Base-by-base conservation (phyloP, 1,139 yeast genomes). In the Citeromyces hawaiiensis region DNA sequence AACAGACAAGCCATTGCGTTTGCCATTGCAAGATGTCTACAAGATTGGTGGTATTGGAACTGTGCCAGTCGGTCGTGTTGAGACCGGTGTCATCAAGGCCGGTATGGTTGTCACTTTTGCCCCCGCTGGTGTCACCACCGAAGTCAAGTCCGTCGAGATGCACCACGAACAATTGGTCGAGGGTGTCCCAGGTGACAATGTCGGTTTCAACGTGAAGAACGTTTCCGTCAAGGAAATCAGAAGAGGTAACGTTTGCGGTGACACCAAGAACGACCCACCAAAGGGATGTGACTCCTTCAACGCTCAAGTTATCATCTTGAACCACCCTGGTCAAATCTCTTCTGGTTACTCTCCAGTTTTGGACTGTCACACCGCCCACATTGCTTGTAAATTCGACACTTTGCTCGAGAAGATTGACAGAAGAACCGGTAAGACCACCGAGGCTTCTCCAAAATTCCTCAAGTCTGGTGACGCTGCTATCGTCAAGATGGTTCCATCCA, bases 181-280 rank as follows among this genome's bases (percentile, higher is more conserved):
- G 69, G 93, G 91, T 80, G 62, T 76, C 47, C 93, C 93, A 73
- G 93, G 93, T 81, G 93, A 83, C 83, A 83, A 83, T 66, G 93
- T 83, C 62, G 93, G 94, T 64, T 83, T 82, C 91, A 83, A 82
- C 81, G 88, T 82, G 66, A 83, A 82, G 87, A 82, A 82, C 73
- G 93, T 83, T 62, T 83, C 93, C 68, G 93, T 83, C 57, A 83
- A 82, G 82, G 94, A 82, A 64, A 82, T 82, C 64, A 82, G 88
- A 72, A 83, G 93, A 77, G 94, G 94, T 75, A 82, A 83, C 85
- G 94, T 82, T 59, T 74, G 83, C 70, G 93, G 93, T 80, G 93
- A 83, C 83, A 76, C 91, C 69, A 82, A 83, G 83, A 79, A 81
- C 79, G 94, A 83, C 64, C 93, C 94, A 65, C 93, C 94, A 63